Base-by-base conservation (phyloP, 2,329 filamentous ascomycete species). In the Venturia aucupariae region DNA sequence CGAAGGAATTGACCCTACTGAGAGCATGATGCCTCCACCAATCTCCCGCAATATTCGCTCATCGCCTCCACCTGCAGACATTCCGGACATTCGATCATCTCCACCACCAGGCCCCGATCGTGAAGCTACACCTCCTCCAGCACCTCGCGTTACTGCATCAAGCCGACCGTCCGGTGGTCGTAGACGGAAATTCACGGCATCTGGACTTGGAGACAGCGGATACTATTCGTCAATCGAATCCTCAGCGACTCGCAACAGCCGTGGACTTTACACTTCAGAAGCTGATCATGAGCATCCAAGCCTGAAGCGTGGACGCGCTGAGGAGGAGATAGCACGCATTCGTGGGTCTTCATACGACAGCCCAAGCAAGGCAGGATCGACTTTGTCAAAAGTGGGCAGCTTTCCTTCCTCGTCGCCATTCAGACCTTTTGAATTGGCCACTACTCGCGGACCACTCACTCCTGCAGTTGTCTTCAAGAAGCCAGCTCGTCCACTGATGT, bases 171-270 rank as follows among this genome's bases (percentile, higher is more conserved):
- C 64, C 22, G 63, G 63, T 22, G 63, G 41, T 41, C 65, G 88
- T 68, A 90, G 90, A 77, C 87, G 89, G 68, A 93, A 91, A 74
- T 85, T 89, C 70, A 46, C 39, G 27, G 51, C 46, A 39, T 30
- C 51, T 46, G 88, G 89, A 15, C 88, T 95, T 80, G 90, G 90
- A 71, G 94, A 99, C 75, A 97, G 93, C 73, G 94, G 94, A 48
- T 99, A 97, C 76, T 96, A 96, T 73, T 97, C 64, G 38, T 97
- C 92, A 0, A 82, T 97, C 22, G 92, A 97, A 70, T 97, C 94
- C 2, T 97, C 94, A 0, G 91, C 84, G 17, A 84, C 90, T 73
- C 85, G 93, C 66, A 86, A 87, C 67, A 83, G 85, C 68, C 80
- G 84, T 66, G 38, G 48, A 19, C 81, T 85, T 65, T 80, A 90